Conservation (phyloP, 768 basidiomycete species). For the Lactarius vividus region DNA sequence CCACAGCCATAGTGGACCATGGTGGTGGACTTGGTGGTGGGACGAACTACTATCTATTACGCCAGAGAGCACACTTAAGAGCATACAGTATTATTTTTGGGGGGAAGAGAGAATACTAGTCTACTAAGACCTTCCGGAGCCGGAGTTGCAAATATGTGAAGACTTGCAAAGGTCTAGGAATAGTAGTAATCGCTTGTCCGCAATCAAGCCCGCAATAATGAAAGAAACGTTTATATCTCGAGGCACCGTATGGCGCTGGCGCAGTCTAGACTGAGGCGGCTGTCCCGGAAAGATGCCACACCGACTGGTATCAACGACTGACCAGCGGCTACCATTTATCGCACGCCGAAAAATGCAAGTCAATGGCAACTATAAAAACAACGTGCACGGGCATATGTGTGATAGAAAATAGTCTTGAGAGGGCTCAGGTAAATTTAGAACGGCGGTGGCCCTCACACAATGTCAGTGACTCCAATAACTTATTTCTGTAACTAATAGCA, state of each 20-base stretch:
- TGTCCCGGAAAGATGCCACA: too few species aligned
- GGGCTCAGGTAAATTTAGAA: not conserved
- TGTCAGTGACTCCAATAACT: not conserved
- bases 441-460: not conserved
- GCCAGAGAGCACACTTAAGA: not conserved
- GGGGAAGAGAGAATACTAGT: not conserved
- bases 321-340: too few species aligned
- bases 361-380: too few species aligned
- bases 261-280: too few species aligned
- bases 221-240: not conserved
- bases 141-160: not conserved
- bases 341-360: too few species aligned
- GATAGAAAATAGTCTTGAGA: not conserved
- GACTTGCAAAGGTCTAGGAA: not conserved
- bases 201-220: not conserved
- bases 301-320: too few species aligned
- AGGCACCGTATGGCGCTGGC: too few species aligned
- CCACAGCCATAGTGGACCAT: too few species aligned
- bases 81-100: not conserved
- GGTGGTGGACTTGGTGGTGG: too few species aligned
- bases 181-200: not conserved
- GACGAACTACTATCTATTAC: not conserved
- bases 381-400: not conserved
- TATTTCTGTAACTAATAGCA: not conserved
- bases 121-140: not conserved